Evolutionary conservation across 73 alveolate species (phyloP), one percentile per base, ranked within the genome.

Genomic region (Paramecium sexaurelia): DNA sequence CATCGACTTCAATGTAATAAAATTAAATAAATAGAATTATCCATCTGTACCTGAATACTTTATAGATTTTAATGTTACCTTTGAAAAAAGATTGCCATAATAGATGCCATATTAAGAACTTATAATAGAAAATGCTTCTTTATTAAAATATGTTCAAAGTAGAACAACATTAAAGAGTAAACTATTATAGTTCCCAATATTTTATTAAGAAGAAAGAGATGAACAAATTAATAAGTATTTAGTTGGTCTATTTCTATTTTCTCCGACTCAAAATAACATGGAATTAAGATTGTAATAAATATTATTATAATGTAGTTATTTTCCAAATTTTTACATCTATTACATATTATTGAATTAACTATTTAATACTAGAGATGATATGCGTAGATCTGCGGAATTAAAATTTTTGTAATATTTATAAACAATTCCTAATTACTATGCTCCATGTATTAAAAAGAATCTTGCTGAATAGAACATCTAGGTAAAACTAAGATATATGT

Each of bases 11-110:
- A 19, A 27, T 10, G 87, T 73, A 73, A 3, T 11, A 0, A 27
- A 36, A 15, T 32, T 32, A 27, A 36, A 11, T 33, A 73, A 27
- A 36, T 78, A 78, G 90, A 78, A 78, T 41, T 78, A 78, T 78
- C 90, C 90, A 9, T 1, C 90, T 15, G 15, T 9, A 6, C 90
- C 90, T 43, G 90, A 78, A 22, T 78, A 78, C 41, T 78, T 17
- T 78, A 32, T 78, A 4, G 90, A 78, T 78, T 78, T 78, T 5
- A 41, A 26, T 40, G 17, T 22, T 13, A 9, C 40, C 1, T 78
- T 29, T 78, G 7, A 22, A 41, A 75, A 24, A 39, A 78, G 41
- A 45, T 19, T 78, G 4, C 75, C 87, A 1, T 10, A 36, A 33
- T 17, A 73, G 7, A n/a, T 43, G 7, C 71, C 90, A 13, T 40